Base-by-base conservation (phyloP, 1,284 basidiomycete genomes). In the Cutaneotrichosporon cutaneum region DNA sequence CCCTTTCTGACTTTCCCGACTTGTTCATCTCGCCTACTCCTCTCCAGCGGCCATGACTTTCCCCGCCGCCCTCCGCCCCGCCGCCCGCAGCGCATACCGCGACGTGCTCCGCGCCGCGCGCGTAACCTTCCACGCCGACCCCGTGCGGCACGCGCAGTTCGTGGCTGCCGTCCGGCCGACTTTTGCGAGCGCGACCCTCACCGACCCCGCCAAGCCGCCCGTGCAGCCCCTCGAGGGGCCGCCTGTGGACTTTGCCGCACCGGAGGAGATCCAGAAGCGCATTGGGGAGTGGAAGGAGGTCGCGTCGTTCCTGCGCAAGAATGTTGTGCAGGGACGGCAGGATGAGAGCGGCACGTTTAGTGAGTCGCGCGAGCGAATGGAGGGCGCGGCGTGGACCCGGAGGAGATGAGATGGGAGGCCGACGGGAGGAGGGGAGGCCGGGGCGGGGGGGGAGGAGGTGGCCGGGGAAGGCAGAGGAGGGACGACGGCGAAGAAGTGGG, bases 201-300 rank as follows among this genome's bases (percentile, higher is more conserved):
- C 72, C 22, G 62, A 68, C 11, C 70, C 73, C 11, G 56, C 56
- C 21, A 26, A 48, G 30, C 56, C 62, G 30, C 35, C 53, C 14
- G 55, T 63, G 8, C 39, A 56, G 30, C 52, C 62, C 32, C 59
- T 62, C 30, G 56, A 64, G 53, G 64, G 59, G 44, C 58, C 58
- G 18, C 56, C 66, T 24, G 53, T 64, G n/a, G 70, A 68, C 24
- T 60, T 57, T 8, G 50, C 68, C 8, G 56, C 54, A 4, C 58
- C 62, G 18, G 73, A 67, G 21, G 70, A 77, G 58, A 52, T 80
- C 21, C 51, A 61, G 32, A 75, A 77, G 63, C 64, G 78, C 62
- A 72, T 75, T 55, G 56, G 70, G 39, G 77, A 78, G 54, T 80
- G 78, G 78, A 68, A 70, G 22, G 77, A 79, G 56, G 72, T 78